Conservation (phyloP, 306 rosid genomes). For the Quercus berberidifolia region DNA sequence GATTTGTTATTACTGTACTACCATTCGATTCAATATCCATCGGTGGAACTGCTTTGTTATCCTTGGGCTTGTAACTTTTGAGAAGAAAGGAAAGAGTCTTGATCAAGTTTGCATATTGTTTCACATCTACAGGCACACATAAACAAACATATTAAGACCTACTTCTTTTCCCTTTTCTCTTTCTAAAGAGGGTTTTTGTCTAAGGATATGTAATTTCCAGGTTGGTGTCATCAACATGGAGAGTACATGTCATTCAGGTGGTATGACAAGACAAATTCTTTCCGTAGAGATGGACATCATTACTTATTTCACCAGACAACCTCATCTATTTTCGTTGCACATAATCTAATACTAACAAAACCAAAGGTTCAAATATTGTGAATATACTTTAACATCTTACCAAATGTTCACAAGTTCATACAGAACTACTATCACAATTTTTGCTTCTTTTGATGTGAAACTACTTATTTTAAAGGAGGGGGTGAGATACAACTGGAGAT, state of each 20-base stretch:
- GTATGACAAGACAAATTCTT: background rate
- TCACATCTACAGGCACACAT: constrained; percentile 68
- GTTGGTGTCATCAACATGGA: background rate
- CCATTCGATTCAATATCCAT: constrained; percentile 16
- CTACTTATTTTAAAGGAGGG: background rate
- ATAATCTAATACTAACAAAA: background rate
- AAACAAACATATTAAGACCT: background rate
- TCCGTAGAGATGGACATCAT: background rate
- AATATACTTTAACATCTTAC: background rate
- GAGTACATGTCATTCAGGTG: background rate
- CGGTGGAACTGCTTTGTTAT: constrained; percentile 14
- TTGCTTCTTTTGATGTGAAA: background rate
- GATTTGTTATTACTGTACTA: constrained; percentile 25
- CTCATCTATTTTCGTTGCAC: background rate
- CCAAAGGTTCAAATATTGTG: background rate
- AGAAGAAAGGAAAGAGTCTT: constrained; percentile 81
- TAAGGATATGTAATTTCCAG: background rate
- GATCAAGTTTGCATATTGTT: constrained; percentile 76
- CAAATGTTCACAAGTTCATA: background rate
- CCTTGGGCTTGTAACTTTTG: constrained; percentile 45
- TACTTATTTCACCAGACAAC: background rate
- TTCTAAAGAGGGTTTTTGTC: background rate
- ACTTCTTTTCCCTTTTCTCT: background rate
- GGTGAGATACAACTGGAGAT: background rate
- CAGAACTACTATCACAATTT: background rate